Evolutionary conservation across 345 rosid species (phyloP), one percentile per base, ranked within the genome.

Genomic region (Balakata baccata): DNA sequence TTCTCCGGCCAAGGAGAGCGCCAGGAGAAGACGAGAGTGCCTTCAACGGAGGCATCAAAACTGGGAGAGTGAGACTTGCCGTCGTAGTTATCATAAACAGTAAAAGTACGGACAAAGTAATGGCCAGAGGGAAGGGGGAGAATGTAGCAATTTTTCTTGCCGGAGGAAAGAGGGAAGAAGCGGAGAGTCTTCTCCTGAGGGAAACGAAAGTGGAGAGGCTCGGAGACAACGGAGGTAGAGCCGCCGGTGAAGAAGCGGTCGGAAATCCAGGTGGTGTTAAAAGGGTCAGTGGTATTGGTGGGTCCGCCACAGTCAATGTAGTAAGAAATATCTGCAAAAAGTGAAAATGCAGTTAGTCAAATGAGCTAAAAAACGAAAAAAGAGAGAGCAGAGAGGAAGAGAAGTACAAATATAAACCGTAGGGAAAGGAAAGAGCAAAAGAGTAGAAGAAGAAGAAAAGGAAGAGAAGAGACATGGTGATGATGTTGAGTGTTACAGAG

Each of bases 51-150:
- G 66, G 75, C 91, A 60, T 96, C 98, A 66, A 96, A 96, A 23
- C 90, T 83, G 0, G 99, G 98, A 3, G 99, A 45, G 67, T 90
- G 96, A 11, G 94, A 89, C 73, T 89, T 90, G 23, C 93, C 98
- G 83, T 93, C 97, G 79, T 91, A 93, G 79, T 96, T 96, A 74
- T 96, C 98, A 75, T 96, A 96, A 54, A 91, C 97, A 41, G 99
- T 93, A 87, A 96, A 96, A 1, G 98, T 90, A 45, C 99, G 86
- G 85, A 96, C 5, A 77, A 82, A 91, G 92, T 90, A 96, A 14
- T 94, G 94, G 79, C 95, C 95, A 25, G 79, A 0, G 53, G 97
- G 95, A 11, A 93, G 85, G 1, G 98, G 98, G 71, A 93, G 5
- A 75, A 79, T 73, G 87, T 96, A 96, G 89, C 99, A 96, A 78